Conservation (phyloP, 1,139 yeast genomes). For the Scheffersomyces cryptocercus region DNA sequence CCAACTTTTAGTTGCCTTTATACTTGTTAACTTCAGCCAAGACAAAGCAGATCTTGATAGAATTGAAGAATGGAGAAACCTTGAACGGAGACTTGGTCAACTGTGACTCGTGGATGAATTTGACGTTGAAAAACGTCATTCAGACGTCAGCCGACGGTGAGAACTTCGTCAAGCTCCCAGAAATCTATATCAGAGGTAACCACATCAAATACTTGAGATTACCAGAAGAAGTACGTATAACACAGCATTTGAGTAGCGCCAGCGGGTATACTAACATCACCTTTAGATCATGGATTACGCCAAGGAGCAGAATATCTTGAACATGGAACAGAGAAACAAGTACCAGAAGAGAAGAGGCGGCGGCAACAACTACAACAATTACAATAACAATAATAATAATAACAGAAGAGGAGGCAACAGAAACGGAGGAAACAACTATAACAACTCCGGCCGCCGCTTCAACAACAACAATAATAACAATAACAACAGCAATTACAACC, state of each 20-base stretch:
- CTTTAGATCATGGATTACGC: conserved; percentile 81
- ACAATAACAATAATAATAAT: conserved; percentile 10
- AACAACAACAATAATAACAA: conserved; percentile 7
- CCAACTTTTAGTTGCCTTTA: conserved; percentile 68
- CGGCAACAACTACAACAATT: conserved; percentile 7
- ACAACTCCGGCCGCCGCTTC: conserved; percentile 10
- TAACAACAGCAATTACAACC: conserved; percentile 5
- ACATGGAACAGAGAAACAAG: conserved; percentile 53
- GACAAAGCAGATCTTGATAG: conserved; percentile 85
- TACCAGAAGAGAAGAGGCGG: conserved; percentile 45
- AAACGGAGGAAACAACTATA: conserved; percentile 11
- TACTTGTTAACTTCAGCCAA: conserved; percentile 89
- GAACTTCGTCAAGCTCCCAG: conserved; percentile 66
- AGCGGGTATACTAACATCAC: conserved; percentile 34
- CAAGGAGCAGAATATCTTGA: conserved; percentile 62
- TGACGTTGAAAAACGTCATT: conserved; percentile 77
- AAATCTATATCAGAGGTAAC: conserved; percentile 83
- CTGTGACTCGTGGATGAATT: conserved; percentile 96
- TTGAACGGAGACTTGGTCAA: conserved; percentile 81
- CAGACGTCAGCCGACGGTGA: conserved; percentile 74
- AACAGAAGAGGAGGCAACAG: conserved; percentile 7
- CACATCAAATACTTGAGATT: conserved; percentile 55
- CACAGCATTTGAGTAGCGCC: background rate
- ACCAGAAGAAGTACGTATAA: conserved; percentile 36
- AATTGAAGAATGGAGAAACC: conserved; percentile 89